phyloP scores from a whole-genome alignment of 805 yeast species.

The Kodamaea sagamina region DNA sequence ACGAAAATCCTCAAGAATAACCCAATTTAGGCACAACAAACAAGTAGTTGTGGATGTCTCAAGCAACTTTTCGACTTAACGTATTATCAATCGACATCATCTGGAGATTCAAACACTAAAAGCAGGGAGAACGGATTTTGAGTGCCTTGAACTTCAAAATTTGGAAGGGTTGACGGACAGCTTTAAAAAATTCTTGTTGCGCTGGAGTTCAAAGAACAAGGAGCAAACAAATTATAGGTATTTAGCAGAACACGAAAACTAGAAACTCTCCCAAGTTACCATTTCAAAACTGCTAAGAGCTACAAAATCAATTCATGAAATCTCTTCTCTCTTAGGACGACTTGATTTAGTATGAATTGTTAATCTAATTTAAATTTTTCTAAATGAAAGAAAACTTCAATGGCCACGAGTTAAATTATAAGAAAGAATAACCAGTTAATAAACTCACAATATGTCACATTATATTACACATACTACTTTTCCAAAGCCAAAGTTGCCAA shows the following conservation, averaged over 20 bases:
- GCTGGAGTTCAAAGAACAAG: neutral
- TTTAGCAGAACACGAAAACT: too few relatives aligned
- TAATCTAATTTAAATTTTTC: too few relatives aligned
- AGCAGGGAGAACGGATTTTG: conserved; percentile 13
- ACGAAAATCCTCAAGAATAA: conserved; percentile 46
- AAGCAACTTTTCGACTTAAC: conserved; percentile 20
- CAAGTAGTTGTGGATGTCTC: conserved; percentile 20
- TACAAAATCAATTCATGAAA: too few relatives aligned
- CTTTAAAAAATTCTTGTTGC: conserved; percentile 9
- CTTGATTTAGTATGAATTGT: too few relatives aligned
- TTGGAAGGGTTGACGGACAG: conserved; percentile 18
- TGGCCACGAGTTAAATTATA: too few relatives aligned
- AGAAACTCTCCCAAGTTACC: too few relatives aligned
- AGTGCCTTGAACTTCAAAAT: conserved; percentile 21
- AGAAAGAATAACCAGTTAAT: too few relatives aligned
- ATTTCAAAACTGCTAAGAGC: too few relatives aligned
- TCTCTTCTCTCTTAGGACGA: too few relatives aligned
- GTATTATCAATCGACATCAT: conserved; percentile 19
- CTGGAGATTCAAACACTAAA: conserved; percentile 8
- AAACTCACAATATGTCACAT: neutral
- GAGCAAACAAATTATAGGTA: too few relatives aligned
- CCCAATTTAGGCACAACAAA: too few relatives aligned
- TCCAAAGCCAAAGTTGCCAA: conserved; percentile 56
- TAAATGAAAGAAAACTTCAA: too few relatives aligned
- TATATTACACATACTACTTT: conserved; percentile 6